These are phyloP conservation scores for Ceratocystis ficicola DNA, from an alignment of 2,329 filamentous ascomycete genomes.

Conservation along the genomic window DNA sequence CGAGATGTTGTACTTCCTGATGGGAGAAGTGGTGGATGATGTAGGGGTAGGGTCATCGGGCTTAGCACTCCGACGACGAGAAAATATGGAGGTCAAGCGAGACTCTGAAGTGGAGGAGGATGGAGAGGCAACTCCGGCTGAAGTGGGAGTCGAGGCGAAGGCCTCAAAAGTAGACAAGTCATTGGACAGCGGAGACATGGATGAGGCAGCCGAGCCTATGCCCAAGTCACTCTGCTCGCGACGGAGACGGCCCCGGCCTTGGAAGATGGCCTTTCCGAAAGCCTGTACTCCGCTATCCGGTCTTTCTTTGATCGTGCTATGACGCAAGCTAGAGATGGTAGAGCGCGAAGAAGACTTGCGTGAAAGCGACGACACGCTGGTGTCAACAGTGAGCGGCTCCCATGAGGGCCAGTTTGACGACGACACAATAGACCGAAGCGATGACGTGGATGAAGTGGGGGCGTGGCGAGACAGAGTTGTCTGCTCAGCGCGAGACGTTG, in stretches of 20 bases:
- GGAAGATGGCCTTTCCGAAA: constrained; percentile 48
- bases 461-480: constrained; percentile 29
- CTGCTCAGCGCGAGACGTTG: constrained; percentile 16
- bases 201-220: constrained; percentile 1
- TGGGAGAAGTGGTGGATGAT: constrained; percentile 23
- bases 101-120: constrained; percentile 11
- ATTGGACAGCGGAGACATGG: constrained; percentile 9
- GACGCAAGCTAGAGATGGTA: constrained; percentile 40
- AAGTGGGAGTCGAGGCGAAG: background rate
- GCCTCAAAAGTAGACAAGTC: background rate
- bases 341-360: constrained; percentile 47
- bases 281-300: constrained; percentile 45
- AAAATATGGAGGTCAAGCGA: constrained; percentile 38
- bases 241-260: constrained; percentile 39
- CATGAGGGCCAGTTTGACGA: constrained; percentile 21
- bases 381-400: constrained; percentile 36
- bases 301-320: constrained; percentile 34
- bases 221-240: constrained; percentile 36
- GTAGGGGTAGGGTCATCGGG: constrained; percentile 11
- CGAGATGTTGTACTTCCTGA: constrained; percentile 41
- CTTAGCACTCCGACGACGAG: constrained; percentile 31
- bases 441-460: constrained; percentile 44
- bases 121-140: constrained; percentile 1
- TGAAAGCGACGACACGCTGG: constrained; percentile 39
- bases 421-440: constrained; percentile 35